Percentiles rank a stretch among this genome's conserved stretches.
Conservation (phyloP, 2,329 filamentous ascomycete species). For the Penicillium sp. region DNA sequence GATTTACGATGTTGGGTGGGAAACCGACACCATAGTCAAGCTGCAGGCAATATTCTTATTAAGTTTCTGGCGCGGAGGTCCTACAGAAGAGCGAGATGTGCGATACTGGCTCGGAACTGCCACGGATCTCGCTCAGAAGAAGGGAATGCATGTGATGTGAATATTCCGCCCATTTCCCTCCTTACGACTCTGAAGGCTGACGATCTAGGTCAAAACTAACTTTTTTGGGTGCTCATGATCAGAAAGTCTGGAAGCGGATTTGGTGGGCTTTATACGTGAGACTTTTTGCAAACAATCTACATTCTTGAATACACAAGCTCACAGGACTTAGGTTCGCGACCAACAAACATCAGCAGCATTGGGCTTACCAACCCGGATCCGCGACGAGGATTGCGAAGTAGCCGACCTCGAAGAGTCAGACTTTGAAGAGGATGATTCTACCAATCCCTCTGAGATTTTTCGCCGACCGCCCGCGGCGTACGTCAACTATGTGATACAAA, state of each 20-base stretch:
- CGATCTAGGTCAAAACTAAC: slow-evolving; percentile 32
- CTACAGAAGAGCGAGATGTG: slow-evolving; percentile 52
- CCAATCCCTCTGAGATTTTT: slow-evolving; percentile 29
- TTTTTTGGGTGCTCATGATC: slow-evolving; percentile 31
- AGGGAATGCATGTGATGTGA: slow-evolving; percentile 41
- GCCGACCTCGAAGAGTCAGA: slow-evolving; percentile 41
- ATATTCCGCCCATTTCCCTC: background rate
- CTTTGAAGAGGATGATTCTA: slow-evolving; percentile 36
- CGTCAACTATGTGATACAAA: slow-evolving; percentile 38
- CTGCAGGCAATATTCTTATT: slow-evolving; percentile 57
- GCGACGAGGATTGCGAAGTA: slow-evolving; percentile 53
- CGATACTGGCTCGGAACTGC: slow-evolving; percentile 55
- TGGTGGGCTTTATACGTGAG: slow-evolving; percentile 57
- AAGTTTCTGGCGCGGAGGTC: slow-evolving; percentile 58
- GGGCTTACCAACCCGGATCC: slow-evolving; percentile 51
- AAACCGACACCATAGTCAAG: slow-evolving; percentile 53
- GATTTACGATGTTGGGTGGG: slow-evolving; percentile 57
- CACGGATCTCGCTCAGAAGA: slow-evolving; percentile 54
- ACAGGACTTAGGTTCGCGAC: slow-evolving; percentile 43
- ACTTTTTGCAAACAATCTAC: background rate
- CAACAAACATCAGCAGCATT: slow-evolving; percentile 50
- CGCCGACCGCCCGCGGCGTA: slow-evolving; percentile 37
- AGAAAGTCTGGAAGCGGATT: slow-evolving; percentile 50
- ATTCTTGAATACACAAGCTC: background rate
- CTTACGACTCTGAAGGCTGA: background rate